A percentile compares a stretch with the other conserved stretches of the same genome.
Conservation (phyloP, 768 basidiomycete genomes). For the Russula compacta region DNA sequence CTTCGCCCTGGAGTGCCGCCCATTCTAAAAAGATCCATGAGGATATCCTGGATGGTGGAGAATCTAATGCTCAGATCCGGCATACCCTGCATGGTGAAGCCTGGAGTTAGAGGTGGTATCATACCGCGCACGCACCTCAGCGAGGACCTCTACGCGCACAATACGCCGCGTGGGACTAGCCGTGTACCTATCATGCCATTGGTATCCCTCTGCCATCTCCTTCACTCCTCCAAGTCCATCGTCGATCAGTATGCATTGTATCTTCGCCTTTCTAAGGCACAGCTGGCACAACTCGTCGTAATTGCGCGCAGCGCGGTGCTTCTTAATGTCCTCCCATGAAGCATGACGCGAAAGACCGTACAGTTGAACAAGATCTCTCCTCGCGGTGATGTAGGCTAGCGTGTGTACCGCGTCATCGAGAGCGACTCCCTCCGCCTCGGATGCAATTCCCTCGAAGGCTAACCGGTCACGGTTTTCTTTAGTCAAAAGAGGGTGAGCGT, state of each 20-base stretch:
- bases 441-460: slow-evolving; percentile 55
- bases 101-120: neutral
- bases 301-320: slow-evolving; percentile 31
- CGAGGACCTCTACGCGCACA: slow-evolving; percentile 58
- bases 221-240: slow-evolving; percentile 52
- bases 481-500: slow-evolving; percentile 63
- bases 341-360: slow-evolving; percentile 32
- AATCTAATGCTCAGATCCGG: neutral
- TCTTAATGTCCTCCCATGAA: slow-evolving; percentile 55
- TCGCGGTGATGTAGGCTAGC: slow-evolving; percentile 51
- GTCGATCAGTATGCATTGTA: slow-evolving; percentile 63
- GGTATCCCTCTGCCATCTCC: slow-evolving; percentile 39
- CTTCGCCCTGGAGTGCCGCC: neutral
- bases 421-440: slow-evolving; percentile 54
- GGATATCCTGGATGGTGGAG: slow-evolving; percentile 21
- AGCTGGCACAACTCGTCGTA: slow-evolving; percentile 50
- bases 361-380: slow-evolving; percentile 43
- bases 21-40: slow-evolving; percentile 20
- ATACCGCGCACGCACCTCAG: slow-evolving; percentile 47
- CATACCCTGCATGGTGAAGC: neutral
- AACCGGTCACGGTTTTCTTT: slow-evolving; percentile 35
- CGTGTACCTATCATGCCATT: slow-evolving; percentile 59
- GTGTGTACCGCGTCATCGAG: slow-evolving; percentile 44
- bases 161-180: slow-evolving; percentile 46
- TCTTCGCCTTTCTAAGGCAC: slow-evolving; percentile 47